Evolutionary conservation across 2,329 filamentous ascomycete genomes (phyloP), one percentile per base, ranked within the genome.

Genomic region (Epichloe uncinata): DNA sequence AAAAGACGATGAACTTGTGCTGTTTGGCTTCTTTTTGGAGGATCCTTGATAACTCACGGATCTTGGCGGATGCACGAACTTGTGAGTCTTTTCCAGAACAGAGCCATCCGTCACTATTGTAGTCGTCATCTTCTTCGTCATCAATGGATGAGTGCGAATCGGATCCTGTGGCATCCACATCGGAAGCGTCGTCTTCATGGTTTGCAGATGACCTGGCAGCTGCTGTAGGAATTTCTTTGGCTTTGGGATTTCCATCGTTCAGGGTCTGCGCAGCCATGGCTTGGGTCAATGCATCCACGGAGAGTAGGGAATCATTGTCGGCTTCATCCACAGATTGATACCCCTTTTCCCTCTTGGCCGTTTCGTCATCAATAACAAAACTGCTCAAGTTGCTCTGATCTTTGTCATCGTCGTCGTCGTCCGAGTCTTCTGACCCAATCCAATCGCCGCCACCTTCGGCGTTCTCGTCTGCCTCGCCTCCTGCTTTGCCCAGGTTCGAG

Each of bases 1-100:
- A 95, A 69, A 98, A 98, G 55, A 98, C 89, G 60, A 98, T 98
- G 63, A 95, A 95, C 64, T 98, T 98, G 75, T 95, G 87, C 52
- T 88, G 75, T 2, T 75, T 71, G 0, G 82, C 82, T 66, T 98
- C 93, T 42, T 79, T 79, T 55, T 82, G 78, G 8, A 98, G 78
- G 47, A 98, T 86, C 53, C 81, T 75, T 61, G 95, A 78, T 18
- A 97, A 76, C 58, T 93, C 82, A 42, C 85, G 82, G 60, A 98
- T 94, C 71, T 98, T 98, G 58, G 93, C 91, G 0, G 93, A 98
- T 2, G 81, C 77, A 26, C 79, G 71, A 35, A 85, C 73, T 30
- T 72, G 70, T 3, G 45, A 20, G 30, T 18, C 38, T 7, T 42
- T 47, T 15, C 45, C 45, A n/a, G 49, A 45, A 5, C 42, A 40